Base-by-base conservation (phyloP, 495 filamentous ascomycete genomes). In the Xylaria bambusicola region DNA sequence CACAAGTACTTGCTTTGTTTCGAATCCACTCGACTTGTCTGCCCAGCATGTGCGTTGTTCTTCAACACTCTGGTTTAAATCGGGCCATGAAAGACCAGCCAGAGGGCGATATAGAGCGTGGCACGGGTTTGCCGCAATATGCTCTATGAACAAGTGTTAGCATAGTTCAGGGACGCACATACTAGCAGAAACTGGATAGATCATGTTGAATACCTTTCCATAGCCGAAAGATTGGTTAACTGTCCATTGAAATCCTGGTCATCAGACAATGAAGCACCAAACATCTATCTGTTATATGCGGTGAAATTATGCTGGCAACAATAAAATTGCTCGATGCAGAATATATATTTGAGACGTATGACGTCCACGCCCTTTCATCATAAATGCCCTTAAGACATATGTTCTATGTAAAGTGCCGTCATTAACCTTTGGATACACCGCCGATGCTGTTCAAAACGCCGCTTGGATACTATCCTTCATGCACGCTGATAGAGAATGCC, bases 401-500 rank as follows among this genome's bases (percentile, higher is more conserved):
- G 58, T 56, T 67, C 62, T 66, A 68, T 62, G 65, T 66, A 66
- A 66, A 59, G 62, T 58, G 66, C 62, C 55, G 61, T 59, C 62
- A 61, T 58, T 56, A 60, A n/a, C n/a, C 61, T 63, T 62, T 70
- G 52, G 62, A 65, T 68, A 68, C 61, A 68, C 36, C 48, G 29
- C 57, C n/a, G 36, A 49, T 61, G 52, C 33, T 33, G 45, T 33
- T 21, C 49, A 56, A 52, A 49, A 61, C 38, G 33, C 33, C 59
- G 59, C 18, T 50, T n/a, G 44, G 51, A 17, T 49, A 12, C 44
- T 13, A 21, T 42, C 53, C 24, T 56, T 17, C 59, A 61, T 49
- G 52, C 53, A 57, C 41, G 53, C 31, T 41, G 24, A 57, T 27
- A 52, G 36, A 49, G 36, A 50, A 38, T 41, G 35, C 56, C 46